Conservation (phyloP, 345 rosid genomes). For the Odontarrhena argentea region DNA sequence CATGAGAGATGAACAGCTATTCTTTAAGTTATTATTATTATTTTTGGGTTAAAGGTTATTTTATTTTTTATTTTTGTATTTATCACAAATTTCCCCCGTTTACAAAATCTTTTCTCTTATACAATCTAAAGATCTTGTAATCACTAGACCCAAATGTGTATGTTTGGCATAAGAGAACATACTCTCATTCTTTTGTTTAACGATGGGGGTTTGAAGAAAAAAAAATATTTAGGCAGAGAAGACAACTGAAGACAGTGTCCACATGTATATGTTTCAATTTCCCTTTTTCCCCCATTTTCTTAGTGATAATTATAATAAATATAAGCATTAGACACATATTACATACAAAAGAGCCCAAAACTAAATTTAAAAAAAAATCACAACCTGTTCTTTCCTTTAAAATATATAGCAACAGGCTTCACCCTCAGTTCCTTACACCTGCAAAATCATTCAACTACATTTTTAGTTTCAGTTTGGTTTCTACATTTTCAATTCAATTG, state of each 20-base stretch:
- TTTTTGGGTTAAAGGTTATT: too few relatives aligned
- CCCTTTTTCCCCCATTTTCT: conserved; percentile 7
- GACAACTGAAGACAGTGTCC: neutral
- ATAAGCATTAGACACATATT: conserved; percentile 26
- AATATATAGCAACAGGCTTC: conserved; percentile 40
- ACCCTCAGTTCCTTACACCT: conserved; percentile 18
- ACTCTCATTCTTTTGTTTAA: neutral
- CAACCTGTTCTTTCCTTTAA: conserved; percentile 30
- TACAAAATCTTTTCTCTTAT: too few relatives aligned
- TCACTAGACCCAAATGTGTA: too few relatives aligned
- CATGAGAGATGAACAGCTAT: too few relatives aligned
- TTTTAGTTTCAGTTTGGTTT: neutral
- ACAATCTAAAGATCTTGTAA: too few relatives aligned
- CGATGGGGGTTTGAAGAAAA: neutral
- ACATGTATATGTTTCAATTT: conserved; percentile 11
- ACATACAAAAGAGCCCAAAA: conserved; percentile 28
- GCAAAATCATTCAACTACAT: conserved; percentile 22
- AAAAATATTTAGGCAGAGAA: neutral
- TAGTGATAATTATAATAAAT: conserved; percentile 21
- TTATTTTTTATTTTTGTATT: too few relatives aligned
- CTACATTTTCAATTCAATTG: conserved; percentile 5
- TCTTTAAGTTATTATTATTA: too few relatives aligned
- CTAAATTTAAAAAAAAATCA: conserved; percentile 24
- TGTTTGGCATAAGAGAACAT: too few relatives aligned
- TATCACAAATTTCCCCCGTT: too few relatives aligned